Percentiles rank a stretch among this genome's conserved stretches.
Conservation (phyloP, 176 grass and related monocot species). For the Bolboschoenus planiculmis region DNA sequence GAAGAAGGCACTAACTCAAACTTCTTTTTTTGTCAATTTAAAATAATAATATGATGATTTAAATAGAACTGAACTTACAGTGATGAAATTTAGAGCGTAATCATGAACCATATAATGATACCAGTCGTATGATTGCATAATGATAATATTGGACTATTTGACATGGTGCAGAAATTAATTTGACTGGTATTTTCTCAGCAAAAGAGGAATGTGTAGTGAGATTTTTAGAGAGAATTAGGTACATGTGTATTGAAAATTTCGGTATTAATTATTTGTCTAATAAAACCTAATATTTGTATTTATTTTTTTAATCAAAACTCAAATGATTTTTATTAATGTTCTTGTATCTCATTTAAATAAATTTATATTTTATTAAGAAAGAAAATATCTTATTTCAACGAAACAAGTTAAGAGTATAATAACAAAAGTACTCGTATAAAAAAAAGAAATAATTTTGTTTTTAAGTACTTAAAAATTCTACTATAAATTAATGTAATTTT, state of each 20-base stretch:
- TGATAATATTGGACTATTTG: slow-evolving; percentile 1
- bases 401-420: background rate
- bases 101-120: slow-evolving; percentile 26
- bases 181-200: background rate
- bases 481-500: background rate
- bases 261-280: too few species aligned
- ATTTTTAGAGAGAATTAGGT: too few species aligned
- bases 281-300: too few species aligned
- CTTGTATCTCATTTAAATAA: background rate
- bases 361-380: background rate
- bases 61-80: background rate
- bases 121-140: slow-evolving; percentile 11
- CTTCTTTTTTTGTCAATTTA: background rate
- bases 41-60: slow-evolving; percentile 11
- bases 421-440: background rate
- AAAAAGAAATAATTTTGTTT: background rate
- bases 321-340: too few species aligned
- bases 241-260: too few species aligned
- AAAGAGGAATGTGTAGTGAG: too few species aligned
- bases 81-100: slow-evolving; percentile 17
- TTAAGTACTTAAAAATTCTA: background rate
- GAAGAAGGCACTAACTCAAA: background rate
- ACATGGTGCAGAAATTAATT: background rate
- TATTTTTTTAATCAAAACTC: too few species aligned
- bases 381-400: background rate